These are phyloP conservation scores for Apophysomyces ossiformis DNA, from an alignment of 371 early-diverging fungal species.

Conservation along the genomic window DNA sequence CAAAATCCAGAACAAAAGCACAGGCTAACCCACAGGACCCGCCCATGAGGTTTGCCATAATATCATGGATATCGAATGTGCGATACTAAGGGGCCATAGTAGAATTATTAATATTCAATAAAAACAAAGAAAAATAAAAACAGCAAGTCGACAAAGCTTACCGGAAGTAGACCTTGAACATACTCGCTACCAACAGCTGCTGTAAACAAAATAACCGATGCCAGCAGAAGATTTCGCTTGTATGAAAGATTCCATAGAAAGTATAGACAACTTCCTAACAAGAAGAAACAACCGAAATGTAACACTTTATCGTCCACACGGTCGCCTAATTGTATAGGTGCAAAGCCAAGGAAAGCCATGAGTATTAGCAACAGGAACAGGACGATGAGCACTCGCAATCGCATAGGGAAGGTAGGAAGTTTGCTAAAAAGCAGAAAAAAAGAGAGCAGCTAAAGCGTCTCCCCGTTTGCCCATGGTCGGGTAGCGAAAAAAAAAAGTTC, in stretches of 20 bases:
- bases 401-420: constrained; percentile 25
- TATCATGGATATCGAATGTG: constrained; percentile 51
- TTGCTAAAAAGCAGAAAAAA: no score
- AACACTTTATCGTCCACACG: constrained; percentile 49
- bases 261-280: constrained; percentile 41
- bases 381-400: constrained; percentile 36
- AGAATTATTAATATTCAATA: no score
- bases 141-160: constrained; percentile 14
- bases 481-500: no score
- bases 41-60: constrained; percentile 48
- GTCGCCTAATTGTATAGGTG: constrained; percentile 44
- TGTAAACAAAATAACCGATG: constrained; percentile 24
- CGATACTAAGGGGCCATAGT: constrained; percentile 36
- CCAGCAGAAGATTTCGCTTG: constrained; percentile 41
- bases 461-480: no score
- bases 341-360: constrained; percentile 51
- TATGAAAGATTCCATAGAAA: constrained; percentile 51
- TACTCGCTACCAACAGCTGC: constrained; percentile 46
- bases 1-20: constrained; percentile 35
- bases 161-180: constrained; percentile 52
- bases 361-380: constrained; percentile 39
- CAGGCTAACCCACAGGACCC: constrained; percentile 33
- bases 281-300: constrained; percentile 42
- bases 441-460: no score
- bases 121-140: neutral